Base-by-base conservation (phyloP, 352 stramenopile species). In the Pythium biforme region DNA sequence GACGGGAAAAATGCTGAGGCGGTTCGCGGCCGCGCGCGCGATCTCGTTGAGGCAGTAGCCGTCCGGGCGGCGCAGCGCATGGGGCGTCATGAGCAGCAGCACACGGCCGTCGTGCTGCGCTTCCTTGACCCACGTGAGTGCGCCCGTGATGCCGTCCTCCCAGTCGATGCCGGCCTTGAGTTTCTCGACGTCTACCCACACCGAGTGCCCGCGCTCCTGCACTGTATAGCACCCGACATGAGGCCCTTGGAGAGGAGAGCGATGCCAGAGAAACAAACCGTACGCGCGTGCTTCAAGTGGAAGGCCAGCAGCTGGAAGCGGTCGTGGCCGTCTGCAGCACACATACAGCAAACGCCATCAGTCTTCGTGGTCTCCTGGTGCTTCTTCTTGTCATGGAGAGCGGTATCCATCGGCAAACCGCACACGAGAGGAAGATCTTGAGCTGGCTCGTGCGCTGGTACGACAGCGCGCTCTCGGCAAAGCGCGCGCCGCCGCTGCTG, bases 1-100 rank as follows among this genome's bases (percentile, higher is more conserved):
- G 12, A 88, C 81, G 3, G 81, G 83, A 45, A 92, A 92, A 59
- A 90, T 90, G 52, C 71, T 81, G 10, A 92, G 72, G 14, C 75
- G 71, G 33, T 86, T 70, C 19, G 77, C 73, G 22, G 78, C 76
- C 12, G 83, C 83, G 37, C 81, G 77, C 10, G 83, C 79, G 19
- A 92, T 83, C 68, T 92, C 83, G 62, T 92, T 92, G 55, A 92
- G 76, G 34, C 83, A 92, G 62, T 90, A 92, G 25, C 83, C 83
- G 60, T 92, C 81, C 0, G 83, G 83, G 2, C 83, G 72, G 14
- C 83, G 79, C 48, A 92, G 72, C 8, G 83, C 83, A 57, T 92
- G 83, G 25, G 83, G 83, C 39, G 83, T 92, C 83, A 92, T 92
- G 63, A 92, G 64, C 61, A 92, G 69, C 52, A 92, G 65, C 39